Base-by-base conservation (phyloP, 73 alveolate species). In the Diophrys sp. region DNA sequence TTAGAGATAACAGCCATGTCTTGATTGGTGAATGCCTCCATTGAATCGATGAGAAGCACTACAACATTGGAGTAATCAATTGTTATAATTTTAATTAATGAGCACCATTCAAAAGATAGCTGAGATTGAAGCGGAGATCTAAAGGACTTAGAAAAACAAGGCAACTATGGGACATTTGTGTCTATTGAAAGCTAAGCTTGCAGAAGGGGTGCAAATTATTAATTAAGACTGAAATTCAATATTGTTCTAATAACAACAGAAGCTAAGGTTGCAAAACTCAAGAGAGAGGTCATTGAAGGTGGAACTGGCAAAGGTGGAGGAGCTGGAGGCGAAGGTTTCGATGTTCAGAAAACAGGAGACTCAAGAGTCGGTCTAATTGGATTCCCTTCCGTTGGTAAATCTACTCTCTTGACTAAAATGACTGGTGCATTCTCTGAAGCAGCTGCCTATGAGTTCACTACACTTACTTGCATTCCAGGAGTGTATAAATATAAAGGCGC, bases 391-490 rank as follows among this genome's bases (percentile, higher is more conserved):
- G 99, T 95, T 32, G 98, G 99, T n/a, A 95, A 96, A 80, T 83
- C 95, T 54, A 94, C 98, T 30, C 94, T 95, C 26, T 82, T 96
- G 87, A 84, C 96, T 55, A 85, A 90, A 79, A 79, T 93, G 54
- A 94, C 99, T 67, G 98, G 97, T 62, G 80, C 94, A 23, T 90
- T 33, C 74, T 87, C 99, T 11, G 97, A 97, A 89, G 96, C 96
- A 24, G 99, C 99, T 34, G 99, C 97, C 76, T 95, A 97, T 81
- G 99, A 97, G 89, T 97, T 97, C 89, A 97, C 99, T 1, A 97
- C 99, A 2, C 92, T 97, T 67, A 97, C 99, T 44, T 96, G 99
- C 73, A 97, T 97, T 71, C 99, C 99, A 18, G 99, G 99, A 29
- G 98, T 91, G 54, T 86, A 82, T 84, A 80, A 89, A 62, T 88